Evolutionary conservation across 177 flowering plant genomes (phyloP), one percentile per base, ranked within the genome.

Genomic region (Vitis hybrid): DNA sequence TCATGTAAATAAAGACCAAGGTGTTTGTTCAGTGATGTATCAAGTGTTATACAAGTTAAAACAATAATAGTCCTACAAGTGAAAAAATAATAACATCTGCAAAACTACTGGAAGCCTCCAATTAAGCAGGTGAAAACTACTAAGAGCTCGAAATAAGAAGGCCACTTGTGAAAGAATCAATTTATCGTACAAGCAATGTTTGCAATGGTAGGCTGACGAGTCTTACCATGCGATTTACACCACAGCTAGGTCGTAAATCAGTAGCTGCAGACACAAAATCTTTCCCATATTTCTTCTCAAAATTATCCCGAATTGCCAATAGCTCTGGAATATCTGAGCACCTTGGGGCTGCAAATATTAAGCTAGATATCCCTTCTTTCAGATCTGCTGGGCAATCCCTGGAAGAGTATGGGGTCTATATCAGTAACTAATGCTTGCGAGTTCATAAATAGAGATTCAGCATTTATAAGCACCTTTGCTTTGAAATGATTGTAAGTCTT

Each of bases 321-420:
- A 95, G 80, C 76, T 95, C 99, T 22, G 98, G 98, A 72, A 93
- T 88, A 67, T 93, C 99, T 14, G 97, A 83, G 78, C 94, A 91
- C 72, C 99, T 80, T 10, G 99, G 98, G 29, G 86, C 89, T 10
- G 98, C 94, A 82, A 93, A 95, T 62, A 93, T 85, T 59, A 95
- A 71, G 72, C 97, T 93, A 16, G 92, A 79, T 66, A 95, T 89
- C 53, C 97, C 98, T 84, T 95, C 99, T 78, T 95, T 95, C 65
- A 93, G 81, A 79, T 95, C 99, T 39, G 84, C 84, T 1, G 99
- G 99, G 76, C 99, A 93, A 69, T 87, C 89, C 87, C 98, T 95
- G 84, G 8, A 29, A 77, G 75, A 51, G 51, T 60, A 49, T 56
- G 14, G 61, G 10, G 51, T 3, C 5, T 10, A 15, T 0, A 50